A percentile compares a stretch with the other conserved stretches of the same genome.
These are phyloP conservation scores for Phanerochaete sordida DNA, from an alignment of 768 basidiomycete genomes.

Conservation along the genomic window DNA sequence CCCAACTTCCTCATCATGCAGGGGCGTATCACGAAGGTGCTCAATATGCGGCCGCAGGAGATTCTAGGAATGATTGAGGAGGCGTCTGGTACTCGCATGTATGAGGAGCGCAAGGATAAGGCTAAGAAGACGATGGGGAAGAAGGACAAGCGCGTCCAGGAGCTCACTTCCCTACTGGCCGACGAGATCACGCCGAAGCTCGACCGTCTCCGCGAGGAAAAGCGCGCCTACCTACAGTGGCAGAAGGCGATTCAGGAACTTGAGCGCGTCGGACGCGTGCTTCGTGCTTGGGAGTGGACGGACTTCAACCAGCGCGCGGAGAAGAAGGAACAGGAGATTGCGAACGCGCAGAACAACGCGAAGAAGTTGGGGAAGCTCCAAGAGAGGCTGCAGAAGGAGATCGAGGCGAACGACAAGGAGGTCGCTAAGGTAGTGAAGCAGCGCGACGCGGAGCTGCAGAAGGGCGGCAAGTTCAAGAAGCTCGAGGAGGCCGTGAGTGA, in stretches of 20 bases:
- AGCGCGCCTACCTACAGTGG: slow-evolving; percentile 82
- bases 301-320: slow-evolving; percentile 50
- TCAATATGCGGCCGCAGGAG: slow-evolving; percentile 98
- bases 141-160: slow-evolving; percentile 94
- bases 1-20: slow-evolving; percentile 99
- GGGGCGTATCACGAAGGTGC: slow-evolving; percentile 96
- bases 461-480: slow-evolving; percentile 88
- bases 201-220: slow-evolving; percentile 85
- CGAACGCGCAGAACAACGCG: slow-evolving; percentile 46
- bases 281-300: slow-evolving; percentile 89
- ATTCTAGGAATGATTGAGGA: slow-evolving; percentile 99
- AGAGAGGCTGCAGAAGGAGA: slow-evolving; percentile 50
- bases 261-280: slow-evolving; percentile 74
- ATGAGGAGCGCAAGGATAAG: slow-evolving; percentile 97
- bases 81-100: slow-evolving; percentile 98
- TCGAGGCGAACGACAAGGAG: slow-evolving; percentile 64
- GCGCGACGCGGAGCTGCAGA: slow-evolving; percentile 84
- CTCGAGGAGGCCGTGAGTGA: slow-evolving; percentile 78
- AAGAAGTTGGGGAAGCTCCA: slow-evolving; percentile 42
- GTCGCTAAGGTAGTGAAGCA: slow-evolving; percentile 62
- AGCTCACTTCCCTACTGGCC: slow-evolving; percentile 71
- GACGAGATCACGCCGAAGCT: slow-evolving; percentile 96
- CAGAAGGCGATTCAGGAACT: slow-evolving; percentile 89
- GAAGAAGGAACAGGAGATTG: slow-evolving; percentile 55
- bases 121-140: slow-evolving; percentile 94